Base-by-base conservation (phyloP, 1,284 basidiomycete species). In the Malassezia sympodialis region DNA sequence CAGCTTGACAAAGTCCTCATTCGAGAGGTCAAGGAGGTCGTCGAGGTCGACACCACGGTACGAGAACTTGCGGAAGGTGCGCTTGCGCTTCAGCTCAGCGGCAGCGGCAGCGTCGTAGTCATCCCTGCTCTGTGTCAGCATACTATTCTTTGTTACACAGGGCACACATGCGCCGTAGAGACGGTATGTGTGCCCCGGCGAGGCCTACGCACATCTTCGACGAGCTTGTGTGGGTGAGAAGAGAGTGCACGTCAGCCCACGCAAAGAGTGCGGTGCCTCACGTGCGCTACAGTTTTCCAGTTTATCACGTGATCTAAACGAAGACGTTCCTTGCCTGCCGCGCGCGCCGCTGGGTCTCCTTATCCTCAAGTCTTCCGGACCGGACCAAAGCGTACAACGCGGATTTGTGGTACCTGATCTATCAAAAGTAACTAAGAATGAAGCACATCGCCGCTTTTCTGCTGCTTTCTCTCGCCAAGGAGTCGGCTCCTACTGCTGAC, bases 21-120 rank as follows among this genome's bases (percentile, higher is more conserved):
- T 96, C 80, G 79, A 83, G 81, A 98, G 78, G 79, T 98, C 93
- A 73, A 98, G 81, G 76, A 98, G 88, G 79, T 93, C 87, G 76
- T 96, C 68, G 50, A 75, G 67, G 63, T 94, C 90, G 71, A 96
- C 80, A 73, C 94, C 93, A 76, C 93, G 87, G 85, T 93, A 98
- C 45, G 87, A 87, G 82, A 96, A 98, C 76, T 93, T 96, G 76
- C 88, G 88, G 87, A 98, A 98, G 62, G 89, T 90, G 76, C 93
- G 82, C 83, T 85, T 89, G 81, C 90, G 90, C 72, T 74, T 74
- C 58, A 73, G 68, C 70, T 74, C 71, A 49, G 72, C 70, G 59
- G 69, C 72, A 56, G 73, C 67, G 63, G 66, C 63, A 65, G 72
- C 69, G 63, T 73, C 73, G 70, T 77, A 76, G 58, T 73, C 68